phyloP scores from a whole-genome alignment of 1,284 basidiomycete species.

The Moesziomyces parantarcticus region DNA sequence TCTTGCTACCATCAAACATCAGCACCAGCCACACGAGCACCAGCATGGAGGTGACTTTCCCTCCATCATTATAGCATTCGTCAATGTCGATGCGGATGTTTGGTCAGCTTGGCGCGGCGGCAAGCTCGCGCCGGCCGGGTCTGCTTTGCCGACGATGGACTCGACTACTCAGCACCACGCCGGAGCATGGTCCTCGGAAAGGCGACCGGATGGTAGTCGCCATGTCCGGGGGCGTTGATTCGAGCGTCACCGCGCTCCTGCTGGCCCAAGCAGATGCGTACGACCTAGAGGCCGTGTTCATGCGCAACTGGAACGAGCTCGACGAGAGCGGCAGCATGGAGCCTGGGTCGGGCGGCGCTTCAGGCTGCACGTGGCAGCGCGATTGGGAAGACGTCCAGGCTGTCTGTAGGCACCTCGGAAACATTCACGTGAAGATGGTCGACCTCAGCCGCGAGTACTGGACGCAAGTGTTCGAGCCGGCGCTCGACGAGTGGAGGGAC shows the following conservation, averaged over 20 bases:
- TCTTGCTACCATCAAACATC: no score
- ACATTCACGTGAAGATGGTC: constrained; percentile 71
- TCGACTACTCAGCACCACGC: no score
- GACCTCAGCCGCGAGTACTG: constrained; percentile 61
- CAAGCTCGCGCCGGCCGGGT: no score
- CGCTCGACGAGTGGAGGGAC: constrained; percentile 53
- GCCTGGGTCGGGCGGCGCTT: constrained; percentile 64
- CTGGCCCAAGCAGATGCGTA: constrained; percentile 69
- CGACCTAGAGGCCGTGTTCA: constrained; percentile 83
- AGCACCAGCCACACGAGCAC: no score
- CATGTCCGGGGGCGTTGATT: constrained; percentile 97
- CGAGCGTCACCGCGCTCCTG: constrained; percentile 70
- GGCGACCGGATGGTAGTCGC: constrained; percentile 78
- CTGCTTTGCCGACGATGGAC: no score
- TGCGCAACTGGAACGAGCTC: constrained; percentile 85
- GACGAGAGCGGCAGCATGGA: constrained; percentile 73
- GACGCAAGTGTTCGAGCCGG: constrained; percentile 63
- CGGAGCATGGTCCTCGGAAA: constrained; percentile 64
- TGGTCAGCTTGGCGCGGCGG: no score
- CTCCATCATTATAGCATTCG: no score
- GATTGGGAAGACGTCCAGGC: constrained; percentile 90
- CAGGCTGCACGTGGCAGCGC: constrained; percentile 91
- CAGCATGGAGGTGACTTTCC: no score
- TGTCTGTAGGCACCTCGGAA: constrained; percentile 77
- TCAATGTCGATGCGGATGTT: no score